Percentiles rank a stretch among this genome's conserved stretches.
phyloP scores from a whole-genome alignment of 2,329 filamentous ascomycete genomes.

The Diatrype stigma region DNA sequence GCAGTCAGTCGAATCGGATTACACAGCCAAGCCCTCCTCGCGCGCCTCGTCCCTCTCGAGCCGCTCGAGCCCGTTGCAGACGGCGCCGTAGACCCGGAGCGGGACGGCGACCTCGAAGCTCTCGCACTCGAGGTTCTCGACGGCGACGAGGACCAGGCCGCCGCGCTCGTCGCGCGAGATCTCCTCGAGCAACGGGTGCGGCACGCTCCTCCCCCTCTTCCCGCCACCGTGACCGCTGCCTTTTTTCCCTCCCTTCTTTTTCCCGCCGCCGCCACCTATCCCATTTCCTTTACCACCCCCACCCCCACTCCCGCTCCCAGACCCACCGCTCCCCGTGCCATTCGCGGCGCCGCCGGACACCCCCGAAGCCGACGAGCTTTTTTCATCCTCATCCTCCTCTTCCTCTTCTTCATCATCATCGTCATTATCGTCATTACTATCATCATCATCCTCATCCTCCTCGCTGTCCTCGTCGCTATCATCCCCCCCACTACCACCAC shows the following conservation, averaged over 20 bases:
- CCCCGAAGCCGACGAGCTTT: too few species aligned
- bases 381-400: neutral
- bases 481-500: neutral
- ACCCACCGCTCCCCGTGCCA: too few species aligned
- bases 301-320: too few species aligned
- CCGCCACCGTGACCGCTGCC: neutral
- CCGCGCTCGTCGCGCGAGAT: slow-evolving; percentile 76
- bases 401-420: slow-evolving; percentile 10
- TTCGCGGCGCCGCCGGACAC: too few species aligned
- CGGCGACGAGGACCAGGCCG: slow-evolving; percentile 66
- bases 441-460: slow-evolving; percentile 5
- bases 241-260: too few species aligned
- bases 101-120: slow-evolving; percentile 89
- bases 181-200: slow-evolving; percentile 67
- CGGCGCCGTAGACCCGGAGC: slow-evolving; percentile 70
- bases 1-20: too few species aligned
- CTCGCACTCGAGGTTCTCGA: slow-evolving; percentile 76
- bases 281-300: too few species aligned
- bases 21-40: slow-evolving; percentile 34
- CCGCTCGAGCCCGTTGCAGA: slow-evolving; percentile 52
- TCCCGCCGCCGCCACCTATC: too few species aligned
- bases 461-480: slow-evolving; percentile 20
- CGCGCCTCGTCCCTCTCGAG: slow-evolving; percentile 52
- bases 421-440: neutral
- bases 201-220: slow-evolving; percentile 17